Evolutionary conservation across 495 filamentous ascomycete species (phyloP), one percentile per base, ranked within the genome.

Genomic region (Lasiosphaeriaceae sp.): DNA sequence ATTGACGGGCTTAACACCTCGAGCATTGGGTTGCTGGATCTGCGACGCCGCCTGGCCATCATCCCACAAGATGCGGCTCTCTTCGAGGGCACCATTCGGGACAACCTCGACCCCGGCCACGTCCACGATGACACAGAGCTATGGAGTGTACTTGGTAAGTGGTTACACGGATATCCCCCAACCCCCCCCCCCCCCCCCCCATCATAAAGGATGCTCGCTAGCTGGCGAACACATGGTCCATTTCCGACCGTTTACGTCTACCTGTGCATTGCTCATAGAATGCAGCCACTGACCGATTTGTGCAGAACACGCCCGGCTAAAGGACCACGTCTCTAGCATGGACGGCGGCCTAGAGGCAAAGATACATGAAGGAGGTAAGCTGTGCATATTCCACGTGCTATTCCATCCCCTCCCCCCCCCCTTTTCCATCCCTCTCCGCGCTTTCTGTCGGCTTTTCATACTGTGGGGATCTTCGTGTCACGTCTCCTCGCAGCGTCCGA

Each of bases 61-160:
- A 99, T 99, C 63, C 95, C 95, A 19, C 95, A 99, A 67, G 95
- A 99, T 75, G 92, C 95, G 49, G 92, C 93, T 63, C 83, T 99
- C 63, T 99, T 99, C 65, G 91, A 97, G 76, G 95, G 95, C 46
- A 93, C 92, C 17, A 80, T 99, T 59, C 83, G 95, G 64, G 95
- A 97, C 71, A 99, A 99, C 69, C 81, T 99, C 35, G 95, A 99
- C 67, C 95, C 95, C 34, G 89, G 88, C 35, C 87, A 95, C 72
- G 90, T 92, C 50, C 93, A 97, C 66, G 94, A 96, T 71, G 95
- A 99, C 68, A 96, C 92, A 11, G 95, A 97, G 67, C 83, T 99
- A 16, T 99, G 95, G 95, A 92, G 89, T 63, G 95, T 96, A 39
- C 80, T 99, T 48, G 89, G 90, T 93, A 79, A 68, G 87, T 82